These are phyloP conservation scores for Inonotus hispidus DNA, from an alignment of 1,284 basidiomycete genomes.

Conservation along the genomic window DNA sequence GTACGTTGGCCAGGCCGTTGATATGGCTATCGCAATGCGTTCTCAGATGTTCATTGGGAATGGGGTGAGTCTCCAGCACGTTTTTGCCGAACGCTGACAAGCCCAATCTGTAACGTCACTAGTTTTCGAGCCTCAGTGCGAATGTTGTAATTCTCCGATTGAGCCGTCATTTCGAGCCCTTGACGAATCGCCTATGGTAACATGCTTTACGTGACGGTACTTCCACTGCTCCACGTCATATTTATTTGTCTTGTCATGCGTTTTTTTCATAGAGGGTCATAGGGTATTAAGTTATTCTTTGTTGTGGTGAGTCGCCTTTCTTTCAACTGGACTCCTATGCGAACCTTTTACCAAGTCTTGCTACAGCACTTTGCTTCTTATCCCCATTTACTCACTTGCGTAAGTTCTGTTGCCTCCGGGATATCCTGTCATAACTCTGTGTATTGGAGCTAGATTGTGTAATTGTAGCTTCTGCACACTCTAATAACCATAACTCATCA, in stretches of 20 bases:
- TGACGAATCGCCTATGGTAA: conserved; percentile 11
- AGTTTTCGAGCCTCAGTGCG: conserved; percentile 29
- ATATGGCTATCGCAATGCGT: conserved; percentile 36
- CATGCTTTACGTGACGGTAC: not conserved
- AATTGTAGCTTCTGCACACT: not conserved
- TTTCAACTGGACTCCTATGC: too few species aligned
- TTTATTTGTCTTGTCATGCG: not conserved
- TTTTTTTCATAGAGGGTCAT: not conserved
- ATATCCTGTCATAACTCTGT: not conserved
- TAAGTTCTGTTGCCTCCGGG: not conserved
- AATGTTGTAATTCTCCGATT: conserved; percentile 26
- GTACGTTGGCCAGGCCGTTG: conserved; percentile 32
- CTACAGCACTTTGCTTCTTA: not conserved
- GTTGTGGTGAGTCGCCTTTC: too few species aligned
- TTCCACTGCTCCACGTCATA: not conserved
- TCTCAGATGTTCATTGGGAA: conserved; percentile 40
- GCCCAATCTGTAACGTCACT: not conserved
- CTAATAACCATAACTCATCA: not conserved
- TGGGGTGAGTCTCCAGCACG: conserved; percentile 30
- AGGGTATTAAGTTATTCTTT: too few species aligned
- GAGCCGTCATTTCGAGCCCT: not conserved
- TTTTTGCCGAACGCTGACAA: not conserved
- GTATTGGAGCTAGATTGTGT: not conserved
- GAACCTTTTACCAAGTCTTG: too few species aligned
- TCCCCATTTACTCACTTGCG: not conserved